Percentiles rank a stretch among this genome's conserved stretches.
Conservation (phyloP, 129 eudicot genomes). For the Pittosporum tobira region DNA sequence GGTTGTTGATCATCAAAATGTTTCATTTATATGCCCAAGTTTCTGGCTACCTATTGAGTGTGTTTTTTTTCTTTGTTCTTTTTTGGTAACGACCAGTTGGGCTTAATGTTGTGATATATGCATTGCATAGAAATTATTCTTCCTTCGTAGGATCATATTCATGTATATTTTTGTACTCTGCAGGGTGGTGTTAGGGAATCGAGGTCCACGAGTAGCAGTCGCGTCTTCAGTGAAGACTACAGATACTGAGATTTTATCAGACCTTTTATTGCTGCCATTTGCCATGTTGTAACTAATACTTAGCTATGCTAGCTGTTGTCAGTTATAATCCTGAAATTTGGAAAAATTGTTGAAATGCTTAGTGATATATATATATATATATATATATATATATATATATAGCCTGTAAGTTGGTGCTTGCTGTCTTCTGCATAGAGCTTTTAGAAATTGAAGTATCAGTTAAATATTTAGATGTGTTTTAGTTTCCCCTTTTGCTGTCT, state of each 20-base stretch:
- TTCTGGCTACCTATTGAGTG: not conserved
- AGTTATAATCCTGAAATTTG: not conserved
- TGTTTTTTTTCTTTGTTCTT: no score
- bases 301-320: conserved; percentile 7
- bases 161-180: conserved; percentile 7
- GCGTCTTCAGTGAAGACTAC: conserved; percentile 41
- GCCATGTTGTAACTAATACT: conserved; percentile 8
- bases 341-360: not conserved
- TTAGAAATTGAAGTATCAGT: no score
- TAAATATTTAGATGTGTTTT: no score
- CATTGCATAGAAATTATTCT: not conserved
- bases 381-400: not conserved
- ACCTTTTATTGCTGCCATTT: not conserved
- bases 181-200: conserved; percentile 36
- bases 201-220: conserved; percentile 20
- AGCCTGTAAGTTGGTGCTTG: not conserved
- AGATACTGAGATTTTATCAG: conserved; percentile 30
- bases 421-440: not conserved
- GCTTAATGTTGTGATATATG: no score
- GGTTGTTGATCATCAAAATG: no score
- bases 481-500: not conserved
- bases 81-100: no score
- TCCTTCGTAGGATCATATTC: not conserved
- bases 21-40: no score
- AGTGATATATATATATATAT: no score